Conservation (phyloP, 23 red algal species). For the Gracilaria vermiculophylla region DNA sequence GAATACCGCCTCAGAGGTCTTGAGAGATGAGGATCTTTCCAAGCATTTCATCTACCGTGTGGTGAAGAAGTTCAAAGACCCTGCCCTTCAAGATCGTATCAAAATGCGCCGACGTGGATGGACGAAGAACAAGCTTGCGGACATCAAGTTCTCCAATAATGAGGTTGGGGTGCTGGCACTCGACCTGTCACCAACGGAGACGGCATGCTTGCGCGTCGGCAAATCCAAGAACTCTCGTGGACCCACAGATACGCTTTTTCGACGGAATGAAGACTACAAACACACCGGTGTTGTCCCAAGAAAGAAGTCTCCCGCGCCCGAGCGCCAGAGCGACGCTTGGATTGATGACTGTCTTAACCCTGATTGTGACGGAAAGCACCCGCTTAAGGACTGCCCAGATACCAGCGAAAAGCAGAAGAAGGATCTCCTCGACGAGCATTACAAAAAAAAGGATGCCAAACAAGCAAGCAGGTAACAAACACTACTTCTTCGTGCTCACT, state of each 20-base stretch:
- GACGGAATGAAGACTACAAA: background rate
- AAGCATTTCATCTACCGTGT: background rate
- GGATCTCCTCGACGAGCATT: background rate
- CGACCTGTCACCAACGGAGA: background rate
- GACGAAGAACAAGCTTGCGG: background rate
- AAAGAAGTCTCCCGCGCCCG: background rate
- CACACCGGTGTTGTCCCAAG: background rate
- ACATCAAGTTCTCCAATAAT: conserved; percentile 3
- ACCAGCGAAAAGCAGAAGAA: background rate
- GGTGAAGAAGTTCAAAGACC: background rate
- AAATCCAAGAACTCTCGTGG: background rate
- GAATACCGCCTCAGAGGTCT: background rate
- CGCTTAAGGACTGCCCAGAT: background rate
- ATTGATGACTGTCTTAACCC: background rate
- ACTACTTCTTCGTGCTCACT: background rate
- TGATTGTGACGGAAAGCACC: background rate
- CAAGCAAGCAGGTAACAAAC: background rate
- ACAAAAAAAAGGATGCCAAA: too few species aligned
- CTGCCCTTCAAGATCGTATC: background rate
- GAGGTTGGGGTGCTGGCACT: background rate
- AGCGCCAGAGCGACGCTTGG: background rate
- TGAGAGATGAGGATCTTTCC: background rate
- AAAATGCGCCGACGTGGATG: background rate
- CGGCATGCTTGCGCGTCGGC: background rate
- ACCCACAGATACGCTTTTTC: background rate